Evolutionary conservation across 768 basidiomycete genomes (phyloP).

Genomic region (Podaxis carcinomalis): DNA sequence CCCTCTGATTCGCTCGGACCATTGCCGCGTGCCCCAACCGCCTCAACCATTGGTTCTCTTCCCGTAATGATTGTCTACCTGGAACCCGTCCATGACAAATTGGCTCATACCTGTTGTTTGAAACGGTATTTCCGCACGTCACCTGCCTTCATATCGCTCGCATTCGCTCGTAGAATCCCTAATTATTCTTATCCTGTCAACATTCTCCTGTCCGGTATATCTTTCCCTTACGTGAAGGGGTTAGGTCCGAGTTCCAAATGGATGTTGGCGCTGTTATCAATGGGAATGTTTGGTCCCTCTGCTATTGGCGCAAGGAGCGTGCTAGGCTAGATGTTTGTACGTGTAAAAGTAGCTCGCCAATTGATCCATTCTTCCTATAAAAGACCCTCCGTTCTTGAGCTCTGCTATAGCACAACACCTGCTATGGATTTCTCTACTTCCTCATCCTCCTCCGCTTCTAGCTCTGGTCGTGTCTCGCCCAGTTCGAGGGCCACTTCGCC

Average conservation of each 20-base stretch:
- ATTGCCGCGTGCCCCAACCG: slow-evolving; percentile 3
- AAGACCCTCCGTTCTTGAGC: slow-evolving; percentile 14
- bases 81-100: neutral
- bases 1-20: slow-evolving; percentile 8
- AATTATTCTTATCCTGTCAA: too few species aligned
- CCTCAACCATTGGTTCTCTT: neutral
- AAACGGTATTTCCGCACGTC: neutral
- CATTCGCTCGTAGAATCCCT: neutral
- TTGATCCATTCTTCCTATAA: slow-evolving; percentile 21
- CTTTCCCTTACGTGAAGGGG: neutral
- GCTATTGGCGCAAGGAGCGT: slow-evolving; percentile 5
- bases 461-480: slow-evolving; percentile 27
- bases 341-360: slow-evolving; percentile 14
- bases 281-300: neutral
- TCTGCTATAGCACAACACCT: slow-evolving; percentile 6
- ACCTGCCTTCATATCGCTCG: neutral
- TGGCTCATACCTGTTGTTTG: neutral
- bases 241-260: neutral
- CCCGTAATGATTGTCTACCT: neutral
- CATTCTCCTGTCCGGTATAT: neutral
- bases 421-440: slow-evolving; percentile 13
- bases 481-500: slow-evolving; percentile 33
- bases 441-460: slow-evolving; percentile 28
- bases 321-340: slow-evolving; percentile 19
- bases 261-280: neutral